Base-by-base conservation (phyloP, 164 flowering plant genomes). In the Macadamia tetraphylla region DNA sequence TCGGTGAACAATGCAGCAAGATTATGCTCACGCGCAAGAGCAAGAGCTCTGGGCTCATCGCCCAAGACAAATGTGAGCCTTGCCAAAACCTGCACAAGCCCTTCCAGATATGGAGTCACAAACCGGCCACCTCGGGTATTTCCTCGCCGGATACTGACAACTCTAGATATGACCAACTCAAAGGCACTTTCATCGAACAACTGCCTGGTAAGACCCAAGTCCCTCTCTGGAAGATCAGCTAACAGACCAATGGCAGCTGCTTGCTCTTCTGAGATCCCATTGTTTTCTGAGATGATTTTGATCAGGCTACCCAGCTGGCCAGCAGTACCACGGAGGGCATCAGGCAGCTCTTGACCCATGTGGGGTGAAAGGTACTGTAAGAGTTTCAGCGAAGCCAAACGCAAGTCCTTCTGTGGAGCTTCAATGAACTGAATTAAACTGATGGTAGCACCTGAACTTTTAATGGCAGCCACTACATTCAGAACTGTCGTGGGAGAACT, bases 371-470 rank as follows among this genome's bases (percentile, higher is more conserved):
- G 86, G 69, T 92, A 84, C 60, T 81, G 89, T 51, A 94, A 87
- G 68, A 94, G 97, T 73, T 85, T 92, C 17, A 94, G 68, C 18
- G 89, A 83, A 69, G 99, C 90, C n/a, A 87, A 18, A 55, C 98
- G 86, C 71, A 94, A 77, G 52, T 92, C 99, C 72, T 71, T 81
- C 75, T 90, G 97, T 31, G 89, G 83, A 58, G 92, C 98, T 75
- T 94, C 99, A 69, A 92, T 85, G 74, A 94, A 94, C 79, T 92
- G 99, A 75, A 92, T 95, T 83, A 94, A 76, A 79, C 97, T 92
- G 67, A 83, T 82, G 8, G 77, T 83, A 68, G 99, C 99, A 67
- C 98, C 99, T 53, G 94, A 89, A 74, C 92, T 92, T 81, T 79
- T 88, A 65, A 94, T 89, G 64, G 99, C 97, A 43, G 88, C 66